Conservation (phyloP, 2,329 filamentous ascomycete genomes). For the Hypocrella siamensis region DNA sequence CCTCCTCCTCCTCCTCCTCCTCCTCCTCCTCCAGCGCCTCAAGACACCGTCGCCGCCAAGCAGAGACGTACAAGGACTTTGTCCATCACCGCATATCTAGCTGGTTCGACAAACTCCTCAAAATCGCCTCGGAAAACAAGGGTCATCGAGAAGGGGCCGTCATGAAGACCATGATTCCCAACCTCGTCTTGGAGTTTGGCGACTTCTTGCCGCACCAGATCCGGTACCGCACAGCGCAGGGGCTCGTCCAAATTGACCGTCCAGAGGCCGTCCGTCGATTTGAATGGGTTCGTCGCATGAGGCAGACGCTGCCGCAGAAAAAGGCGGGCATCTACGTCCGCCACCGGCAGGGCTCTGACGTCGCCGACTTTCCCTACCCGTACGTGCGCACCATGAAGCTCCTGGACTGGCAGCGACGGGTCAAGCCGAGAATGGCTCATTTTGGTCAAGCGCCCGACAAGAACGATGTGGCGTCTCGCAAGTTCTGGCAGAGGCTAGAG, state of each 20-base stretch:
- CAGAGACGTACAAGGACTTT: conserved; percentile 17
- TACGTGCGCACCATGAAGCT: conserved; percentile 8
- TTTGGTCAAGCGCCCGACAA: conserved; percentile 9
- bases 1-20: conserved; percentile 2
- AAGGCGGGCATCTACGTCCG: conserved; percentile 6
- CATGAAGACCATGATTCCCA: conserved; percentile 11
- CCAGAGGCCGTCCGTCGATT: conserved; percentile 8
- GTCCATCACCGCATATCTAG: conserved; percentile 13
- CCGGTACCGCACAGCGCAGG: conserved; percentile 17
- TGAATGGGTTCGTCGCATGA: conserved; percentile 7
- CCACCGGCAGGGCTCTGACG: conserved; percentile 4
- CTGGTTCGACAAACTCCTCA: conserved; percentile 13
- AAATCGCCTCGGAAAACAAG: conserved; percentile 8
- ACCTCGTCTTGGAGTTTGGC: conserved; percentile 16
- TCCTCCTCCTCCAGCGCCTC: too few species aligned
- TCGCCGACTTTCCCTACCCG: conserved; percentile 12
- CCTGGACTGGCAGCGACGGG: conserved; percentile 10
- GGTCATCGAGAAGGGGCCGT: conserved; percentile 9
- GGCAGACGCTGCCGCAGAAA: conserved; percentile 13
- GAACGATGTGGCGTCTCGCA: conserved; percentile 4
- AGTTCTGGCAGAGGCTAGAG: conserved; percentile 15
- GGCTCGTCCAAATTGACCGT: conserved; percentile 12
- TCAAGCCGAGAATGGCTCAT: conserved; percentile 7
- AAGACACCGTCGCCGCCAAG: conserved; percentile 11
- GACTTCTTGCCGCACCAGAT: conserved; percentile 17